Conservation (phyloP, 371 early-diverging fungal species). For the Batrachochytrium dendrobatidis region DNA sequence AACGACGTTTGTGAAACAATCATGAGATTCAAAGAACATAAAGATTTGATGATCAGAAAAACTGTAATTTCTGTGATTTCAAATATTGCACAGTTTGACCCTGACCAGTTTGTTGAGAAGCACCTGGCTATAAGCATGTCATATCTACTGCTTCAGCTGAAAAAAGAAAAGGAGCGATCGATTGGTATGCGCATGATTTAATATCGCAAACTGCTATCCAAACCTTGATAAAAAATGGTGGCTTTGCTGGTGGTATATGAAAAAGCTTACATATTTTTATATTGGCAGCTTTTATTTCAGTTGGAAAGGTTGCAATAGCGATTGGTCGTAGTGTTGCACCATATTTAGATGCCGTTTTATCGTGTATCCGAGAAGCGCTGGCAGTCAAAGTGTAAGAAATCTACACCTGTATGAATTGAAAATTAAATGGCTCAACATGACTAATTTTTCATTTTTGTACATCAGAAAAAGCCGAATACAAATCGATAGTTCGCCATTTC, state of each 20-base stretch:
- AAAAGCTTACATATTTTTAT: too few species aligned
- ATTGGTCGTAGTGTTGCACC: conserved; percentile 75
- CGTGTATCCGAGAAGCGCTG: conserved; percentile 68
- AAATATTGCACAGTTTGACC: conserved; percentile 74
- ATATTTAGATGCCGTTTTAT: conserved; percentile 68
- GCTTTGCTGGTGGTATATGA: too few species aligned
- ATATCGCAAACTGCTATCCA: too few species aligned
- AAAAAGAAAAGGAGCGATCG: conserved; percentile 70
- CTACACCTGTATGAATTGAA: too few species aligned
- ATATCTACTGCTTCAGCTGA: conserved; percentile 66
- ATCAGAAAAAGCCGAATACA: not conserved
- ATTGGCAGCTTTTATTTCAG: conserved; percentile 81
- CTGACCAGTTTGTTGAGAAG: conserved; percentile 62
- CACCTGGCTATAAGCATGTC: conserved; percentile 70
- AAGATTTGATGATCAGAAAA: conserved; percentile 71
- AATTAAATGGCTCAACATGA: not conserved
- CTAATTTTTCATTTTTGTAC: not conserved
- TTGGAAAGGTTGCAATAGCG: conserved; percentile 79
- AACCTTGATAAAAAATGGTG: too few species aligned
- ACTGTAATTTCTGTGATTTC: conserved; percentile 83
- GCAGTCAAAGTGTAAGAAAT: conserved; percentile 34
- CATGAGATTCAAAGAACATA: conserved; percentile 69
- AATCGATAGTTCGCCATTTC: conserved; percentile 46
- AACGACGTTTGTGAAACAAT: conserved; percentile 70
- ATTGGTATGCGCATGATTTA: conserved; percentile 39